Evolutionary conservation across 2,329 filamentous ascomycete species (phyloP), one percentile per base, ranked within the genome.

Genomic region (Penicillium freii): DNA sequence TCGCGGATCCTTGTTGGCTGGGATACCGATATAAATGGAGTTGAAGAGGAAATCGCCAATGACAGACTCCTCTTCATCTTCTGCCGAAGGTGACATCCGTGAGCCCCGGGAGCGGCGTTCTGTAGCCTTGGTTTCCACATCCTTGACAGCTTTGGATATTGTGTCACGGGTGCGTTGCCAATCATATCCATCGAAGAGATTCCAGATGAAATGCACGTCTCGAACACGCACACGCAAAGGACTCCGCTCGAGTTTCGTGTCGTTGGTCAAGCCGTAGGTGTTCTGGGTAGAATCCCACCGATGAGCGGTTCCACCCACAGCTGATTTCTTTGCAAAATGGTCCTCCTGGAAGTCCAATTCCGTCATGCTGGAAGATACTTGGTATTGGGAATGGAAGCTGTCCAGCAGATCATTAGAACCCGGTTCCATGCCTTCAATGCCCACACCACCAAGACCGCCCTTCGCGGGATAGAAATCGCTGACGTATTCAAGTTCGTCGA

Each of bases 41-140:
- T 99, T 97, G 82, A 99, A 99, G 17, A 99, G 81, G 66, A 95
- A 96, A 71, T 99, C 95, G 6, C 91, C 92, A 73, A 97, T 95
- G 6, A 89, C 90, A 13, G 87, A 90, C 73, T 92, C 90, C 43
- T 92, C 89, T 48, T 96, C 90, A 36, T 89, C 67, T 73, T 84
- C 71, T 69, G 80, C 72, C 34, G 77, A 73, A 53, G 83, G 80
- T 9, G 82, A 78, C 52, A 82, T 80, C 58, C 84, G 78, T 52
- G 85, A 84, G 6, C 78, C 74, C 42, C 84, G 81, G 25, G 84
- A 79, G 57, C 86, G 84, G 55, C 88, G 86, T 71, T 97, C 90
- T 46, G 88, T 86, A 1, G 91, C 92, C 71, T 88, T 91, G 43
- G 82, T 81, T 74, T 99, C 91, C 1, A 99, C 88, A 52, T 95